Conservation (phyloP, 176 grass and related monocot species). For the Avena eriantha region DNA sequence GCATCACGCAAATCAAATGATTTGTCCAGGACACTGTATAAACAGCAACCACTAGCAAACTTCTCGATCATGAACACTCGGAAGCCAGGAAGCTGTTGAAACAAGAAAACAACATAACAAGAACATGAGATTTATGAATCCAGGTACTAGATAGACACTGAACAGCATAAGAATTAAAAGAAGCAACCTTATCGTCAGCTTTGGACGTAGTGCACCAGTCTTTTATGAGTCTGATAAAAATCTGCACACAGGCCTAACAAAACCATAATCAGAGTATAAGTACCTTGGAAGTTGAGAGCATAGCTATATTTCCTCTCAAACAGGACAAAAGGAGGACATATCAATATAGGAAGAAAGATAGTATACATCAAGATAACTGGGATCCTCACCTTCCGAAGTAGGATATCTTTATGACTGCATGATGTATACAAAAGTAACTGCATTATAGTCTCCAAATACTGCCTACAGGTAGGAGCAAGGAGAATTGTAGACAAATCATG, state of each 20-base stretch:
- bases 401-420: conserved; percentile 90
- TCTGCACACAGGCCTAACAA: conserved; percentile 86
- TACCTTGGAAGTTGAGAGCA: conserved; percentile 19
- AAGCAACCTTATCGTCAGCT: conserved; percentile 77
- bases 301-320: neutral
- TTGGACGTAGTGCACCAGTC: conserved; percentile 86
- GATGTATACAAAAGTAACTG: conserved; percentile 80
- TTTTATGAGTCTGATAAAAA: conserved; percentile 89
- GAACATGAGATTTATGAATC: conserved; percentile 25
- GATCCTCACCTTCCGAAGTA: conserved; percentile 71
- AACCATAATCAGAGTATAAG: conserved; percentile 47
- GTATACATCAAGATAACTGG: conserved; percentile 36
- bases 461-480: conserved; percentile 71
- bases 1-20: conserved; percentile 94
- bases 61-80: conserved; percentile 88
- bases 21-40: conserved; percentile 93
- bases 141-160: conserved; percentile 36
- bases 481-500: conserved; percentile 88
- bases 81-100: conserved; percentile 87
- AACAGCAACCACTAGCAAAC: conserved; percentile 83
- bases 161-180: conserved; percentile 27
- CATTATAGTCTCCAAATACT: conserved; percentile 80
- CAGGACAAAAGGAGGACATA: neutral
- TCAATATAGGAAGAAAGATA: conserved; percentile 32
- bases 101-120: conserved; percentile 40